phyloP scores from a whole-genome alignment of 2,329 filamentous ascomycete genomes.

The Cytospora chrysosperma region DNA sequence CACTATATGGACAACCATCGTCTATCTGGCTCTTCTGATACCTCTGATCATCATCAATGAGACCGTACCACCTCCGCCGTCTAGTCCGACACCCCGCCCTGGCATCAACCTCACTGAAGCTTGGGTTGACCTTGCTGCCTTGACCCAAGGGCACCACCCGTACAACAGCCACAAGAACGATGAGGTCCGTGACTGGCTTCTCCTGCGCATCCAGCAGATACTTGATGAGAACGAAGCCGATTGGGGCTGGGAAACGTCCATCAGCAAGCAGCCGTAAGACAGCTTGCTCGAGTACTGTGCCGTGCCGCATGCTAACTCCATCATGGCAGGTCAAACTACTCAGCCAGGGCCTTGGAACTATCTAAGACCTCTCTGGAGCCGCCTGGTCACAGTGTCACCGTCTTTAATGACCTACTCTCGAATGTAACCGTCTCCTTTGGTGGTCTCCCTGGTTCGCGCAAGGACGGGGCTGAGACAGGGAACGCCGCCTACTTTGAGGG shows the following conservation, averaged over 20 bases:
- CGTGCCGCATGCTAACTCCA: background rate
- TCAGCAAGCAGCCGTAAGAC: conserved; percentile 28
- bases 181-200: conserved; percentile 71
- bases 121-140: conserved; percentile 76
- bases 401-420: conserved; percentile 77
- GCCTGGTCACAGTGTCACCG: conserved; percentile 48
- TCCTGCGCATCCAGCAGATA: conserved; percentile 69
- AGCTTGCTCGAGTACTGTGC: background rate
- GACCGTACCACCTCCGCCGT: conserved; percentile 68
- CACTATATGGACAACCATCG: conserved; percentile 70
- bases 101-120: conserved; percentile 83
- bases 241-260: conserved; percentile 42
- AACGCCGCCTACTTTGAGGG: conserved; percentile 81
- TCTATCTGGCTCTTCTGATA: conserved; percentile 77
- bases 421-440: conserved; percentile 63
- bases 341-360: background rate
- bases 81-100: conserved; percentile 40
- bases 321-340: conserved; percentile 8
- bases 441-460: conserved; percentile 43
- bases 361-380: background rate
- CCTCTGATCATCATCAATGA: conserved; percentile 73
- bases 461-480: conserved; percentile 31
- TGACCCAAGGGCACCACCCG: conserved; percentile 78
- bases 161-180: conserved; percentile 88
- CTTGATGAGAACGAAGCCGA: conserved; percentile 58